phyloP scores from a whole-genome alignment of 2,329 filamentous ascomycete genomes.

The Sclerotinia minor region DNA sequence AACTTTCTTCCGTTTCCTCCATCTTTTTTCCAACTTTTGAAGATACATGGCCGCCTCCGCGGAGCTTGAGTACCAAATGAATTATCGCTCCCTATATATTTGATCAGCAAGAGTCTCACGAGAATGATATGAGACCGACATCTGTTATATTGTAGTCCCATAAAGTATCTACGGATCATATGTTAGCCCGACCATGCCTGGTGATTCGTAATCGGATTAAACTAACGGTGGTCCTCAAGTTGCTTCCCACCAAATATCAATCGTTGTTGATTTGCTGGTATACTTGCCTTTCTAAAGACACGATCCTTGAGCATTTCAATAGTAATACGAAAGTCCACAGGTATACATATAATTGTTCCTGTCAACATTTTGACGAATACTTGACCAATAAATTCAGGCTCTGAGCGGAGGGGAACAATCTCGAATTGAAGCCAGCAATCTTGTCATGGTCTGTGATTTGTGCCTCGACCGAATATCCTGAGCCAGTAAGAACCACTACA shows the following conservation, averaged over 20 bases:
- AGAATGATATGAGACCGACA: not conserved
- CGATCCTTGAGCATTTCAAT: not conserved
- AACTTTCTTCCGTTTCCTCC: not conserved
- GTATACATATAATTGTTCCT: not conserved
- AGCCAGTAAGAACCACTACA: slow-evolving; percentile 14
- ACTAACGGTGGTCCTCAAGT: not conserved
- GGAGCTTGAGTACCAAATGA: not conserved
- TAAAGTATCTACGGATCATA: not conserved
- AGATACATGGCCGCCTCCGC: not conserved
- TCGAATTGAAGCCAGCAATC: slow-evolving; percentile 18
- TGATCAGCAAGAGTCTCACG: not conserved
- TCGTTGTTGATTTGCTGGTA: not conserved
- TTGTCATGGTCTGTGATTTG: slow-evolving; percentile 20
- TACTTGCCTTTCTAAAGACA: not conserved
- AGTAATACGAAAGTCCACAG: not conserved
- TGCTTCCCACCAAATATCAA: not conserved
- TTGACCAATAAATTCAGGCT: not conserved
- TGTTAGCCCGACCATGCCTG: not conserved
- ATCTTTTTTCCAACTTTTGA: not conserved
- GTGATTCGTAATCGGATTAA: not conserved
- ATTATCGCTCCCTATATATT: not conserved
- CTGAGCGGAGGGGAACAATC: slow-evolving; percentile 12
- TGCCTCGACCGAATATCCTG: slow-evolving; percentile 25
- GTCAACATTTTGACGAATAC: not conserved
- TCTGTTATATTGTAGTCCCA: not conserved